Base-by-base conservation (phyloP, 1,284 basidiomycete genomes). In the Ustilago sp. region DNA sequence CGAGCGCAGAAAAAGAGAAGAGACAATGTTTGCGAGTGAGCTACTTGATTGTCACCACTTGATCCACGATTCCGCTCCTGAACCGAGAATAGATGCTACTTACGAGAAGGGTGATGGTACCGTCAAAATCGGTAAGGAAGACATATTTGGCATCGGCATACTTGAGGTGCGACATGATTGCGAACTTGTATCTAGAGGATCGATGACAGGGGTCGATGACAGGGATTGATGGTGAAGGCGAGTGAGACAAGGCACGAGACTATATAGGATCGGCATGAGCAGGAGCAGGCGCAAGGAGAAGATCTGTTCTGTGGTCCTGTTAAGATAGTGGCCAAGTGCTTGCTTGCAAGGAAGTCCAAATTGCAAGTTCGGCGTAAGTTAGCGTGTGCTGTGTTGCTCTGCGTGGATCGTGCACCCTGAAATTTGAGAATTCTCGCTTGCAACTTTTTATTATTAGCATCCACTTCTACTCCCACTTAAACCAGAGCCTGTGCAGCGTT, bases 41-140 rank as follows among this genome's bases (percentile, higher is more conserved):
- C 12, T 13, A 28, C 17, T 41, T 5, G 32, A 13, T 34, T 41
- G 6, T 11, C 13, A 28, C 50, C 28, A 38, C 43, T 19, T 8
- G n/a, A 11, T 7, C n/a, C 5, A 19, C n/a, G 13, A 15, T 45
- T 19, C 11, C n/a, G 43, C 43, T n/a, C 43, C 7, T 7, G 8
- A 15, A 19, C 43, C 19, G 13, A 11, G 43, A 19, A 15, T 7
- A 11, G 19, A 3, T 3, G 13, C 11, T 31, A 74, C 78, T 73
- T 63, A 77, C 71, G 47, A 81, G 72, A 31, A 81, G 75, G 52
- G 82, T 81, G 56, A 84, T 81, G 55, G 81, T 84, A 63, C 80
- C 83, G 63, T 84, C 84, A 54, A 85, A 85, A 61, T 85, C 84
- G 45, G 83, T 85, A 35, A 85, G 77, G 75, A 85, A 84, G 55